These are phyloP conservation scores for Colletotrichum horii DNA, from an alignment of 2,329 filamentous ascomycete genomes.

Conservation along the genomic window DNA sequence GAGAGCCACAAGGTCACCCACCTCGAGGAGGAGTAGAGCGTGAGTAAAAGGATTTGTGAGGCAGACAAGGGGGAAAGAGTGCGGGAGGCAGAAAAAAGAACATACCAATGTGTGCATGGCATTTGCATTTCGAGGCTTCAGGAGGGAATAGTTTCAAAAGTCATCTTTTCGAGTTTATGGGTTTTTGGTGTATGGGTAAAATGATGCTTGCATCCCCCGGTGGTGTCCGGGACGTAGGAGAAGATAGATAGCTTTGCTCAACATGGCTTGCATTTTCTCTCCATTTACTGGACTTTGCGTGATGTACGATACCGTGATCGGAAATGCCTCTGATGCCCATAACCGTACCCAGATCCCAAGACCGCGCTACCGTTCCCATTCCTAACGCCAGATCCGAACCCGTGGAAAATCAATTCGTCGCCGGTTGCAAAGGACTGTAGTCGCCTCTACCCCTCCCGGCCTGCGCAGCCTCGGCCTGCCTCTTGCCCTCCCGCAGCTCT, in stretches of 20 bases:
- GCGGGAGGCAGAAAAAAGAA: neutral
- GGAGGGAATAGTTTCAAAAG: neutral
- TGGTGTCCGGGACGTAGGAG: neutral
- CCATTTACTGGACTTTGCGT: neutral
- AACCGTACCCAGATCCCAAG: neutral
- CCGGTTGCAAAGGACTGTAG: neutral
- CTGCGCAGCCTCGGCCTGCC: slow-evolving; percentile 1
- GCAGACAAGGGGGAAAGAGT: neutral
- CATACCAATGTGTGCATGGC: neutral
- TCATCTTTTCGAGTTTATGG: neutral
- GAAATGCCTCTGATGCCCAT: neutral
- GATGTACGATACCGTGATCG: neutral
- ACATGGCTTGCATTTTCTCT: neutral
- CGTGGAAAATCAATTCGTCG: neutral
- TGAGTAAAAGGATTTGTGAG: neutral
- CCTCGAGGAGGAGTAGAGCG: slow-evolving; percentile 54
- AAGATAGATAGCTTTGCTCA: neutral
- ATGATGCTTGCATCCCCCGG: slow-evolving; percentile 1
- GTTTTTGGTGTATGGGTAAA: slow-evolving; percentile 3
- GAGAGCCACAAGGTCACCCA: slow-evolving; percentile 46
- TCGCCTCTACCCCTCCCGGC: slow-evolving; percentile 18
- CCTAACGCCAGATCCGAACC: neutral
- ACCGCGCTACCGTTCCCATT: neutral
- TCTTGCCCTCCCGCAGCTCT: slow-evolving; percentile 40
- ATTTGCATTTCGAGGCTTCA: slow-evolving; percentile 9